Evolutionary conservation across 139 green algal genomes (phyloP).

Genomic region (Chlorella sp.): DNA sequence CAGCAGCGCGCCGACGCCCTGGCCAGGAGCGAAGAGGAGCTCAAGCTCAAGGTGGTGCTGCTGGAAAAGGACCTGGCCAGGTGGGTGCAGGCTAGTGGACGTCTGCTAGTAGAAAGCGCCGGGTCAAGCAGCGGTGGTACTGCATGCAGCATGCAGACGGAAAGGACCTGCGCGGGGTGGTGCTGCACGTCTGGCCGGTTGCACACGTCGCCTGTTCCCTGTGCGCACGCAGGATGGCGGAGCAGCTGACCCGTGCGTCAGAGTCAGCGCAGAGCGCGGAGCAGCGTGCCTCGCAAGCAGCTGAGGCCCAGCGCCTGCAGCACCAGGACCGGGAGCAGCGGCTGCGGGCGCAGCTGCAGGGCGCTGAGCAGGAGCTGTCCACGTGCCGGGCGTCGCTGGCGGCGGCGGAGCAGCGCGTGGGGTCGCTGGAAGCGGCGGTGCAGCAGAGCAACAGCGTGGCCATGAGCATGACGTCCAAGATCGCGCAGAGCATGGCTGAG

Average conservation of each 20-base stretch:
- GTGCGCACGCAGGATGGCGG: too few relatives aligned
- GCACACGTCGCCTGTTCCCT: too few relatives aligned
- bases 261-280: background rate
- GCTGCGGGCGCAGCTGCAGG: constrained; percentile 16
- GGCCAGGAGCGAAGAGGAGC: constrained; percentile 20
- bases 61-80: constrained; percentile 31
- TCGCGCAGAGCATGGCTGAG: constrained; percentile 38
- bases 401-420: constrained; percentile 14
- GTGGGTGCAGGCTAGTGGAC: too few relatives aligned
- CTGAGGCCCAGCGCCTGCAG: constrained; percentile 21
- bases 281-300: background rate
- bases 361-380: background rate
- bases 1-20: constrained; percentile 6
- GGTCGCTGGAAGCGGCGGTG: constrained; percentile 34
- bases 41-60: constrained; percentile 4
- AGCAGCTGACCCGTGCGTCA: background rate
- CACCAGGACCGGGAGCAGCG: constrained; percentile 3
- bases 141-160: too few relatives aligned
- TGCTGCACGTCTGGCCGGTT: too few relatives aligned
- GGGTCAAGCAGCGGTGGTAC: too few relatives aligned
- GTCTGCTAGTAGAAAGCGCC: too few relatives aligned
- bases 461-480: constrained; percentile 40
- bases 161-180: too few relatives aligned
- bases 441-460: constrained; percentile 40
- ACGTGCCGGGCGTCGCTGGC: constrained; percentile 10